phyloP scores from a whole-genome alignment of 768 basidiomycete species.

The Rhodotorula babjevae region DNA sequence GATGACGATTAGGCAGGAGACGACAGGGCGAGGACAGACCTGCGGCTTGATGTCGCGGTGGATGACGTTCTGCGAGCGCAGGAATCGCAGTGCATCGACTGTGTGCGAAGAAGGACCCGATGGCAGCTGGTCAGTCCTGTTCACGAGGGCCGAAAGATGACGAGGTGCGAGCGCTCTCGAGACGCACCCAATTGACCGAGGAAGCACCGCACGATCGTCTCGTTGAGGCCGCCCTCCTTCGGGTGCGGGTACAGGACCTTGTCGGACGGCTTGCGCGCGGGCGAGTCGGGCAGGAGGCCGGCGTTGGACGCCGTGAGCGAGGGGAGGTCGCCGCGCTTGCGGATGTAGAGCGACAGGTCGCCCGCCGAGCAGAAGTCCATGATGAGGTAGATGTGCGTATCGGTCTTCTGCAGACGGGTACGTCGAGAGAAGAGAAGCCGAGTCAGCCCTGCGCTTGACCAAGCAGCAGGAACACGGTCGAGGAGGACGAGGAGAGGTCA shows the following conservation, averaged over 20 bases:
- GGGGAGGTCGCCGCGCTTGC: conserved; percentile 90
- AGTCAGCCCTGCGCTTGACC: neutral
- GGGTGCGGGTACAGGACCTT: conserved; percentile 78
- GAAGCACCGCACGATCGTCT: conserved; percentile 85
- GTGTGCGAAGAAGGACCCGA: neutral
- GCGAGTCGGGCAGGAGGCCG: conserved; percentile 22
- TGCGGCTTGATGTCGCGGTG: conserved; percentile 98
- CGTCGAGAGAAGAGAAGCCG: neutral
- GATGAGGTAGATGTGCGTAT: conserved; percentile 68
- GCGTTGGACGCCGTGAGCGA: conserved; percentile 55
- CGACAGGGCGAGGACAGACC: conserved; percentile 48
- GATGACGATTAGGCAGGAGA: neutral
- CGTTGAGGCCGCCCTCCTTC: conserved; percentile 78
- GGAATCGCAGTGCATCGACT: conserved; percentile 91
- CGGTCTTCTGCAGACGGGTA: conserved; percentile 49
- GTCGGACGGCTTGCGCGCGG: conserved; percentile 47
- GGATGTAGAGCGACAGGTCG: conserved; percentile 93
- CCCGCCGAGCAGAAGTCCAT: conserved; percentile 98
- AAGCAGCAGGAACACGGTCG: no score
- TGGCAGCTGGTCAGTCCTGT: neutral
- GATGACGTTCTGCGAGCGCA: conserved; percentile 80
- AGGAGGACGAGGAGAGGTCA: neutral
- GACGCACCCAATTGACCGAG: conserved; percentile 76
- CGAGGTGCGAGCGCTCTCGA: conserved; percentile 12
- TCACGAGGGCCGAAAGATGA: neutral